A percentile compares a stretch with the other conserved stretches of the same genome.
phyloP scores from a whole-genome alignment of 83 land plant species.

The Diphasiastrum complanatum region DNA sequence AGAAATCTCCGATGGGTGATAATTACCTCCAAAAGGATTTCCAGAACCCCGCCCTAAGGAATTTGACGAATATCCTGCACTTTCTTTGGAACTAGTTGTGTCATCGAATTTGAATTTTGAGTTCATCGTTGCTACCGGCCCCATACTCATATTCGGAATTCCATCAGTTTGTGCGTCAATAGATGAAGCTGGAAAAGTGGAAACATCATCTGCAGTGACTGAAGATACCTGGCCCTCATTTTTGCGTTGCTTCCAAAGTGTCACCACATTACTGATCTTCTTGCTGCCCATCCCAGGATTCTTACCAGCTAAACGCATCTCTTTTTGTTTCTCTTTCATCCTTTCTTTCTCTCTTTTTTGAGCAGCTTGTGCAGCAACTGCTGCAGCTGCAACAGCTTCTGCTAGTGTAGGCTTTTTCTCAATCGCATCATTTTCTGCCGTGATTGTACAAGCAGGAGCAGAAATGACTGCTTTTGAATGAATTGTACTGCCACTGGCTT shows the following conservation, averaged over 20 bases:
- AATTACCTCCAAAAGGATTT: constrained; percentile 12
- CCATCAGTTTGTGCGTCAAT: constrained; percentile 33
- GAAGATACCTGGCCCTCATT: constrained; percentile 64
- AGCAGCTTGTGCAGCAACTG: constrained; percentile 74
- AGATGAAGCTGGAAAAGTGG: constrained; percentile 11
- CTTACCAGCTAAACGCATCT: constrained; percentile 66
- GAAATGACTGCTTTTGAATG: constrained; percentile 47
- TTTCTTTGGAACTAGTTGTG: background rate
- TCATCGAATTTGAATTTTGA: constrained; percentile 33
- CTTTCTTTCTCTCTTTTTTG: constrained; percentile 88
- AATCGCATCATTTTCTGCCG: constrained; percentile 26
- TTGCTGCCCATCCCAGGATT: constrained; percentile 63
- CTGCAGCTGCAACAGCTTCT: constrained; percentile 93
- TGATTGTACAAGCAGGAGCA: constrained; percentile 55
- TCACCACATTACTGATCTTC: constrained; percentile 77
- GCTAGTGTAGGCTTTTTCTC: constrained; percentile 65
- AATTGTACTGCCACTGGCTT: constrained; percentile 20
- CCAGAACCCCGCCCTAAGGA: constrained; percentile 14
- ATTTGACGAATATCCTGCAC: background rate
- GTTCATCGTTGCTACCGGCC: background rate
- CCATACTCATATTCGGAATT: background rate
- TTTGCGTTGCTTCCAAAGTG: constrained; percentile 93
- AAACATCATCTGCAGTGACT: constrained; percentile 41
- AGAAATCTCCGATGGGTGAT: constrained; percentile 21
- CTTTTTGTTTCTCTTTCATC: constrained; percentile 52